Evolutionary conservation across 208 protist genomes (phyloP).

Genomic region (Acanthamoeba castellanii): DNA sequence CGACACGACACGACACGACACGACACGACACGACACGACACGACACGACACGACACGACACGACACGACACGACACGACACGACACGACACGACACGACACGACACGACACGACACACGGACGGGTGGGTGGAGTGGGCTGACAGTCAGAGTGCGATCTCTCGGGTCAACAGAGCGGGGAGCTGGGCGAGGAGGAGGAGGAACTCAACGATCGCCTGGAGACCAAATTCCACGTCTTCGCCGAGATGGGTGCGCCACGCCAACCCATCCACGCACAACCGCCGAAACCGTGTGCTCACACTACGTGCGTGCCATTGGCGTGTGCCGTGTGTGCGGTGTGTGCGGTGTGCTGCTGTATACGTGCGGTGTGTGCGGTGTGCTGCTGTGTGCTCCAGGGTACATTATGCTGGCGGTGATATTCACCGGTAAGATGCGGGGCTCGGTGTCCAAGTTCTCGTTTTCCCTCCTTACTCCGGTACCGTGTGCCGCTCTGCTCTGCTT

Average conservation of each 20-base stretch:
- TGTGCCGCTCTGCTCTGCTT: no score
- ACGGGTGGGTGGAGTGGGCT: neutral
- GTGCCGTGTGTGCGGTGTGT: neutral
- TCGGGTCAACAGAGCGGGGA: constrained; percentile 40
- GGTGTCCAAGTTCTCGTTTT: constrained; percentile 66
- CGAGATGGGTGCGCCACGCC: constrained; percentile 47
- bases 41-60: no score
- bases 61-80: no score
- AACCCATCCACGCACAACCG: no score
- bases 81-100: no score
- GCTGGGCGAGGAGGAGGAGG: constrained; percentile 18
- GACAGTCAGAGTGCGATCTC: neutral
- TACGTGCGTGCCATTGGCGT: neutral
- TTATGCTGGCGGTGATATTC: constrained; percentile 71
- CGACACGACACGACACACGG: no score
- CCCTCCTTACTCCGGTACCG: constrained; percentile 29
- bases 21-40: neutral
- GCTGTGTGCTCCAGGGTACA: neutral
- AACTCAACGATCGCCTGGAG: neutral
- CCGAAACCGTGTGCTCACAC: no score
- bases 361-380: neutral
- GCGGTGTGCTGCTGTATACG: no score
- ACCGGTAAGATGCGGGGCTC: constrained; percentile 7
- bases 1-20: no score
- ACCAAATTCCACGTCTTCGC: constrained; percentile 78